These are phyloP conservation scores for Daldinia loculata DNA, from an alignment of 495 filamentous ascomycete species.

Conservation along the genomic window DNA sequence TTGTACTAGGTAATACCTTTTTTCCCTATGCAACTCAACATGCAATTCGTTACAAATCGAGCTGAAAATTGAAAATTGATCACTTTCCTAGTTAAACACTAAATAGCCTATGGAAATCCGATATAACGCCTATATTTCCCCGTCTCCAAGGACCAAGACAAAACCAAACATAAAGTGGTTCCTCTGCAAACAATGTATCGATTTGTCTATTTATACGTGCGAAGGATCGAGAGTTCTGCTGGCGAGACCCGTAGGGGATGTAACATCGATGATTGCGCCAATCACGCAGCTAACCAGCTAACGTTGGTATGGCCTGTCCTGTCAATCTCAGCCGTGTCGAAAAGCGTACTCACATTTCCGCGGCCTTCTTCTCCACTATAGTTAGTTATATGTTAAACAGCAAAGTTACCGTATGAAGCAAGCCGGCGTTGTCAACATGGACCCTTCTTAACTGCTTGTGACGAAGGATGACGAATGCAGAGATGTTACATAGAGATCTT, in stretches of 20 bases:
- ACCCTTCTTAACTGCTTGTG: conserved; percentile 19
- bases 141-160: not conserved
- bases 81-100: not conserved
- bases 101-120: not conserved
- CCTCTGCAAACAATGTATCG: not conserved
- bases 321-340: conserved; percentile 25
- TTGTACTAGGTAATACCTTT: not conserved
- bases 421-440: conserved; percentile 23
- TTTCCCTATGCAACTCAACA: not conserved
- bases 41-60: not conserved
- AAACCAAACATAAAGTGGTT: not conserved
- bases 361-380: conserved; percentile 11
- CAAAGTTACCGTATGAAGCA: conserved; percentile 31
- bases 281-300: conserved; percentile 24
- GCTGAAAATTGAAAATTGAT: not conserved
- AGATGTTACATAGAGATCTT: conserved; percentile 17
- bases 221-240: conserved; percentile 21
- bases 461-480: conserved; percentile 31
- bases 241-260: conserved; percentile 20
- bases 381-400: conserved; percentile 16
- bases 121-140: not conserved
- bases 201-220: conserved; percentile 36
- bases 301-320: not conserved
- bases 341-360: conserved; percentile 4
- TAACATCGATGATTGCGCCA: conserved; percentile 30